A percentile compares a stretch with the other conserved stretches of the same genome.
Evolutionary conservation across 495 filamentous ascomycete species (phyloP).

Genomic region (Neurospora africana): DNA sequence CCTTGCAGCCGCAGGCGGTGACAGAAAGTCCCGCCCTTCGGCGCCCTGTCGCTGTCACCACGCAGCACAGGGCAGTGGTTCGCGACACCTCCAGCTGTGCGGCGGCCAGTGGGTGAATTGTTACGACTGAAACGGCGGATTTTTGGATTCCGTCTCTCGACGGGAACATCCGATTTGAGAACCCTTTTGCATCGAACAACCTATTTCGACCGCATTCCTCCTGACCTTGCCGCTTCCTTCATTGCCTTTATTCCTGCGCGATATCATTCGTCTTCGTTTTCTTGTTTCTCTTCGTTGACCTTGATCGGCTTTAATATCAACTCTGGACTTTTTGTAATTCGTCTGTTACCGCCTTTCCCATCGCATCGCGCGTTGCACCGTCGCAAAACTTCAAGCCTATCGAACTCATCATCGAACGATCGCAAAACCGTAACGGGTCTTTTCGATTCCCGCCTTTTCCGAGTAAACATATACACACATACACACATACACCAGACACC

Average conservation of each 20-base stretch:
- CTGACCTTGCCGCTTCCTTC: neutral
- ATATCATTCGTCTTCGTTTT: neutral
- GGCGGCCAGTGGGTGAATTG: neutral
- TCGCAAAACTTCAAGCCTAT: neutral
- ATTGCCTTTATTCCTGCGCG: neutral
- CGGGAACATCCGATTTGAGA: neutral
- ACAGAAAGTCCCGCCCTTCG: neutral
- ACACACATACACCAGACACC: neutral
- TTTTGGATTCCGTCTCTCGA: neutral
- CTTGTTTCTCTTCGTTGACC: neutral
- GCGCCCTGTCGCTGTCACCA: neutral
- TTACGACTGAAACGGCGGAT: neutral
- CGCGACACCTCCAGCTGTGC: neutral
- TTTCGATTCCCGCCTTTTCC: neutral
- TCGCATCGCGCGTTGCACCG: neutral
- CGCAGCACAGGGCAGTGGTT: neutral
- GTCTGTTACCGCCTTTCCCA: neutral
- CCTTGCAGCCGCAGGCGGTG: neutral
- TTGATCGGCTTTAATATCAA: neutral
- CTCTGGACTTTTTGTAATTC: neutral
- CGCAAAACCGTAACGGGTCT: neutral
- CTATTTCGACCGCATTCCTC: neutral
- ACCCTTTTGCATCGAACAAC: neutral
- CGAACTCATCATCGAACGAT: neutral
- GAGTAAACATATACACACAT: neutral